phyloP scores from a whole-genome alignment of 78 protist species.

The Capsaspora owczarzaki region DNA sequence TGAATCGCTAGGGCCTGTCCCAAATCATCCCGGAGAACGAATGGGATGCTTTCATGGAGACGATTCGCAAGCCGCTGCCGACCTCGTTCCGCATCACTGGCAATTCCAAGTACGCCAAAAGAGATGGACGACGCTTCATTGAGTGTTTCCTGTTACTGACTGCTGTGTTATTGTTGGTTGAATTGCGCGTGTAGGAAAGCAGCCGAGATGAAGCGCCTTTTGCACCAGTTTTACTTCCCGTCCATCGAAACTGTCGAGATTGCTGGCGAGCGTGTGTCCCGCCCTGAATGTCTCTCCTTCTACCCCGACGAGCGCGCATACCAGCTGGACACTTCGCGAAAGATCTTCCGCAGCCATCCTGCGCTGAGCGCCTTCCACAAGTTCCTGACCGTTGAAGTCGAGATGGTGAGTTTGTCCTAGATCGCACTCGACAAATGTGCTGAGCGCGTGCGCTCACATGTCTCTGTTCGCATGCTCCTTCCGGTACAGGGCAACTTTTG shows the following conservation, averaged over 20 bases:
- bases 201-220: background rate
- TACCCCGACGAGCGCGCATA: conserved; percentile 29
- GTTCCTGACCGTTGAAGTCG: conserved; percentile 1
- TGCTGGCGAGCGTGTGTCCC: background rate
- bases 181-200: background rate
- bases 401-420: background rate
- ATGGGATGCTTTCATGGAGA: background rate
- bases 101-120: background rate
- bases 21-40: conserved; percentile 5
- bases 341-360: background rate
- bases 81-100: conserved; percentile 29
- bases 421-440: background rate
- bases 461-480: background rate
- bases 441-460: background rate
- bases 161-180: background rate
- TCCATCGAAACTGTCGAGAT: background rate
- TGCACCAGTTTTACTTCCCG: conserved; percentile 10
- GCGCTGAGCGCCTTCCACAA: background rate
- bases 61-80: background rate
- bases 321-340: background rate
- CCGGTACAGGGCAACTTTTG: conserved; percentile 4
- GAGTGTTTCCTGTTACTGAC: background rate
- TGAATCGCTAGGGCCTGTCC: no score
- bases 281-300: background rate
- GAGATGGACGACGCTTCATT: no score